These are phyloP conservation scores for Boletus rubescentipes DNA, from an alignment of 768 basidiomycete species.

Conservation along the genomic window DNA sequence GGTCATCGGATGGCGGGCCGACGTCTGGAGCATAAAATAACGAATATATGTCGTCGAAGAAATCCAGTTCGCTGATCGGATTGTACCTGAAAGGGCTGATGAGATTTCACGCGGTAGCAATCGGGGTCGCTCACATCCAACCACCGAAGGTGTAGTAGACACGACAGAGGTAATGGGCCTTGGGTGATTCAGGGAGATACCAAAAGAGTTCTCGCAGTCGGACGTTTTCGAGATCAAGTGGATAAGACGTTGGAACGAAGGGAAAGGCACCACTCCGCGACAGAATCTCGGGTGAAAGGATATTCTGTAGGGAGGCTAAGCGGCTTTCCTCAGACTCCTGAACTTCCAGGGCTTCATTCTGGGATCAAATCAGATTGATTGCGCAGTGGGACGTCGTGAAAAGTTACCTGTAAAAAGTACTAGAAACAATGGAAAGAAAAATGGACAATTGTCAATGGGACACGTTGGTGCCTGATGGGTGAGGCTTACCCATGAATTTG, in stretches of 20 bases:
- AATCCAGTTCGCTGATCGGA: constrained; percentile 58
- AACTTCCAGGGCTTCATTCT: constrained; percentile 64
- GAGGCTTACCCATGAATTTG: constrained; percentile 65
- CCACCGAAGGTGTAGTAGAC: constrained; percentile 64
- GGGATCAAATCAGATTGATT: constrained; percentile 12
- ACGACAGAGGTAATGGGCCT: constrained; percentile 58
- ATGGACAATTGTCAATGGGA: constrained; percentile 13
- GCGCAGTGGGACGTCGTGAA: neutral
- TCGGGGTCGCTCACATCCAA: constrained; percentile 57
- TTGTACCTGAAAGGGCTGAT: constrained; percentile 51
- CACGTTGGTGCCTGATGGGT: neutral
- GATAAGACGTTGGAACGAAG: constrained; percentile 43
- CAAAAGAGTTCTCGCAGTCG: constrained; percentile 59
- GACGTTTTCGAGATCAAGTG: constrained; percentile 41
- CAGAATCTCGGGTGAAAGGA: constrained; percentile 64
- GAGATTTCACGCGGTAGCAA: neutral
- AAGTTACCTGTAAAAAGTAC: constrained; percentile 71
- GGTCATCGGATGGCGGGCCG: constrained; percentile 47
- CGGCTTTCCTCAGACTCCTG: constrained; percentile 48
- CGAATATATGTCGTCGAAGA: constrained; percentile 58
- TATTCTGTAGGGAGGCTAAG: constrained; percentile 46
- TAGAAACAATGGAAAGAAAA: constrained; percentile 26
- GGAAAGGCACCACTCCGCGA: constrained; percentile 66
- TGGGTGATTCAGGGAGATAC: constrained; percentile 65
- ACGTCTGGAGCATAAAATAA: constrained; percentile 53